Evolutionary conservation across 1,284 basidiomycete genomes (phyloP), one percentile per base, ranked within the genome.

Genomic region (Microbotryum silenes-acaulis): DNA sequence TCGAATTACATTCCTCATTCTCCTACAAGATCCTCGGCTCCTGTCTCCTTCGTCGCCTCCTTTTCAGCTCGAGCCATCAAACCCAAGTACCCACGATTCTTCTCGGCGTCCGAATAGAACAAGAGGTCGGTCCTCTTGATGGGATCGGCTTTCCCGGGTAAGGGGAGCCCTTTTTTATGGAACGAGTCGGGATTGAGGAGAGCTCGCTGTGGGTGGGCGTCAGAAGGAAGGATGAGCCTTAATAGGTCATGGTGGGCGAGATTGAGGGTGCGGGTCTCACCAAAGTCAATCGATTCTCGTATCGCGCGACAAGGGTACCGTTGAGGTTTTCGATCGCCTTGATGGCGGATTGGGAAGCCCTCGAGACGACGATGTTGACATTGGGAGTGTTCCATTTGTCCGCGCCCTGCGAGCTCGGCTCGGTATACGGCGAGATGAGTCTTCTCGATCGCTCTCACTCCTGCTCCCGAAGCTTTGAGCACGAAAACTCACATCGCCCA

Each of bases 311-410:
- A 25, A 97, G 84, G 53, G 83, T 83, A 21, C 94, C 96, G 20
- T 92, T 91, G 5, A 80, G 81, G 12, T 78, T 78, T 73, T 97
- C 89, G 60, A 98, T 83, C 0, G 91, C 88, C 55, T 82, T 76
- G 57, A 97, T 91, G 2, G 94, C 93, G 54, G 83, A 82, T 73
- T 88, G 85, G 7, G 90, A 91, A 18, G 90, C 94, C 62, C 89
- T 82, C 5, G 91, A 91, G 37, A 92, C 83, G 21, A 84, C 82
- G 53, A 98, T 83, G 72, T 91, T 84, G 29, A 99, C 81, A 5
- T 64, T 64, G 2, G 89, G 81, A 6, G 85, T 80, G 61, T 82
- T 85, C 64, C 93, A 78, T 63, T 84, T 79, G 65, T 83, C 75
- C 0, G 83, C 79, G 44, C 87, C 87, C 83, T 91, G 69, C 44